phyloP scores from a whole-genome alignment of 23 red algal species.

The Pyropia haitanensis region DNA sequence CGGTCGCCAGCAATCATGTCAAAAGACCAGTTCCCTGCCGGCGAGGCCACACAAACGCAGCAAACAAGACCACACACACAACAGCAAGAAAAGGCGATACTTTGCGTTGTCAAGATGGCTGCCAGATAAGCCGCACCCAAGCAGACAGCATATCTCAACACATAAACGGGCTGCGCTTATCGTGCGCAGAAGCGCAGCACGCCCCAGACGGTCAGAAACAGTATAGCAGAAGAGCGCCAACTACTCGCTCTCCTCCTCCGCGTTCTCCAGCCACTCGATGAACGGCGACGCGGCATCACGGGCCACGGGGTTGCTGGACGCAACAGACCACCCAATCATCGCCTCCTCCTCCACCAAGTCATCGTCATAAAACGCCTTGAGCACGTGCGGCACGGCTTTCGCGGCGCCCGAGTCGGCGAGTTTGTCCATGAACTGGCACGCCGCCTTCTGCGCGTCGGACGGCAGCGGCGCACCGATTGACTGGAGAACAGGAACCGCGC shows the following conservation, averaged over 20 bases:
- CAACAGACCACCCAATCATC: constrained; percentile 56
- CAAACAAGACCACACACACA: too few relatives aligned
- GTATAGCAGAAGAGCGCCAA: too few relatives aligned
- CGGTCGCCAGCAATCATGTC: too few relatives aligned
- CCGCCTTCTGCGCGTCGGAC: constrained; percentile 24
- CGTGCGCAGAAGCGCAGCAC: too few relatives aligned
- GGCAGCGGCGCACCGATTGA: constrained; percentile 30
- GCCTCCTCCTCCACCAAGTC: constrained; percentile 63
- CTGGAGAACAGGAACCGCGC: constrained; percentile 14
- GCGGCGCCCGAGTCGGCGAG: constrained; percentile 27
- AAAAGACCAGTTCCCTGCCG: too few relatives aligned
- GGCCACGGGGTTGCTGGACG: constrained; percentile 10
- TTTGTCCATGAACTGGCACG: constrained; percentile 33
- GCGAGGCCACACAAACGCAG: too few relatives aligned
- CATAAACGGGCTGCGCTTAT: too few relatives aligned
- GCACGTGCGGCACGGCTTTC: constrained; percentile 42
- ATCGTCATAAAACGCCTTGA: constrained; percentile 69
- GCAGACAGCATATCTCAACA: too few relatives aligned
- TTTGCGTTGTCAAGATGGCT: too few relatives aligned
- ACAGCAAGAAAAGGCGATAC: too few relatives aligned
- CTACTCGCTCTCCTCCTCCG: constrained; percentile 31
- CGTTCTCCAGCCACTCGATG: constrained; percentile 84
- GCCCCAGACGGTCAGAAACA: too few relatives aligned
- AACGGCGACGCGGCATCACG: constrained; percentile 31
- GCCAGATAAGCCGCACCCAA: too few relatives aligned